phyloP scores from a whole-genome alignment of 805 yeast species.

The Metschnikowia anglica region DNA sequence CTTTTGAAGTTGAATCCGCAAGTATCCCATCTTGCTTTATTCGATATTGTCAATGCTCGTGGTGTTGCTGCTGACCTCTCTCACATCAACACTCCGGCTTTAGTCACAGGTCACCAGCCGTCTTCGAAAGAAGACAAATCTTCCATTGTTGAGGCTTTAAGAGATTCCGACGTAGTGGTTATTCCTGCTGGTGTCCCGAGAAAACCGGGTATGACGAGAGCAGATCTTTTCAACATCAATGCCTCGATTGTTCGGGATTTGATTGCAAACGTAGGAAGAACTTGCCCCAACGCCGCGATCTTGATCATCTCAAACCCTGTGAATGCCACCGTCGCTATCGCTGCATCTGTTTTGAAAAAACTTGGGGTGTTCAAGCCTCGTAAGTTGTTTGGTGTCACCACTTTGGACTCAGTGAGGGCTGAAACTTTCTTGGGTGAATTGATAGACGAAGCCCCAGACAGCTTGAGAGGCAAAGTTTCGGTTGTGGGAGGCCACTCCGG shows the following conservation, averaged over 20 bases:
- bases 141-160: slow-evolving; percentile 39
- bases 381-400: slow-evolving; percentile 47
- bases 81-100: slow-evolving; percentile 42
- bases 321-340: slow-evolving; percentile 48
- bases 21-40: slow-evolving; percentile 41
- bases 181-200: slow-evolving; percentile 51
- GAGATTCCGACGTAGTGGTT: slow-evolving; percentile 39
- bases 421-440: slow-evolving; percentile 45
- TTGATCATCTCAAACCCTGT: slow-evolving; percentile 48
- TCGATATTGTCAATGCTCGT: slow-evolving; percentile 44
- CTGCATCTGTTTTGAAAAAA: slow-evolving; percentile 48
- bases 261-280: slow-evolving; percentile 39
- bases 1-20: slow-evolving; percentile 41
- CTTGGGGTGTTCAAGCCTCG: slow-evolving; percentile 46
- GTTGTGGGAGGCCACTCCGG: slow-evolving; percentile 50
- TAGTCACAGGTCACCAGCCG: slow-evolving; percentile 44
- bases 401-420: slow-evolving; percentile 47
- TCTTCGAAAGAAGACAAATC: slow-evolving; percentile 36
- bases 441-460: slow-evolving; percentile 30
- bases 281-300: slow-evolving; percentile 44
- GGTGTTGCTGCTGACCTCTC: slow-evolving; percentile 49
- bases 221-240: slow-evolving; percentile 47
- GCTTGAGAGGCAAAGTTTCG: slow-evolving; percentile 40
- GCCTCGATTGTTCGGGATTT: slow-evolving; percentile 46
- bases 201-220: slow-evolving; percentile 50